phyloP scores from a whole-genome alignment of 1,139 yeast species.

The Protomyces inundatus region DNA sequence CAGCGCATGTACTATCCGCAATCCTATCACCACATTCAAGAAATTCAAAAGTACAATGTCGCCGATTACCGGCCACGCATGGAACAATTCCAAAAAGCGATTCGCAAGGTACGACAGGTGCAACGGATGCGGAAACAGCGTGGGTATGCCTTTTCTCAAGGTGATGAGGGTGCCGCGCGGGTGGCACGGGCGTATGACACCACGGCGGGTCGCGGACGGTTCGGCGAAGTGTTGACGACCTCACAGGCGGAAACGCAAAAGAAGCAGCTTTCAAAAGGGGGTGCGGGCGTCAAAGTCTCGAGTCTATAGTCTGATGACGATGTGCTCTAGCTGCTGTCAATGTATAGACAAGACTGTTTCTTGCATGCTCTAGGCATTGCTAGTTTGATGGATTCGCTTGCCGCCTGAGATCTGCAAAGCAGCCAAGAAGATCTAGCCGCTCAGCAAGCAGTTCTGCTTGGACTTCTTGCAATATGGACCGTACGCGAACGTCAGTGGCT shows the following conservation, averaged over 20 bases:
- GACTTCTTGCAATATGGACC: background rate
- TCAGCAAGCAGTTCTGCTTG: background rate
- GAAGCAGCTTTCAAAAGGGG: background rate
- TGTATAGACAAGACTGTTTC: background rate
- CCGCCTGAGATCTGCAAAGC: background rate
- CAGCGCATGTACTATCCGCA: constrained; percentile 88
- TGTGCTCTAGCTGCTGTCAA: background rate
- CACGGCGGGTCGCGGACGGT: constrained; percentile 55
- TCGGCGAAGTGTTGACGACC: constrained; percentile 44
- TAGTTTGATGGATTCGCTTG: background rate
- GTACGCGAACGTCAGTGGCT: background rate
- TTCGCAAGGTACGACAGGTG: constrained; percentile 93
- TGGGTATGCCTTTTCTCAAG: constrained; percentile 97
- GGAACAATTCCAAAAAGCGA: constrained; percentile 95
- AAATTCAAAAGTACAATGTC: constrained; percentile 89
- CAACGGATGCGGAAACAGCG: constrained; percentile 97
- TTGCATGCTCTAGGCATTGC: background rate
- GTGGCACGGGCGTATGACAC: constrained; percentile 93
- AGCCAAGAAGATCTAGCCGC: background rate
- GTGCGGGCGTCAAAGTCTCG: background rate
- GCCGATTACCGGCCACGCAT: constrained; percentile 91
- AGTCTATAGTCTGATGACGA: background rate
- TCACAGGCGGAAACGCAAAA: background rate
- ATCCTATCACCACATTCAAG: constrained; percentile 90
- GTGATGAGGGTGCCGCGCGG: constrained; percentile 88